Evolutionary conservation across 331 rosid genomes (phyloP), one percentile per base, ranked within the genome.

Genomic region (Phaseolus coccineus): DNA sequence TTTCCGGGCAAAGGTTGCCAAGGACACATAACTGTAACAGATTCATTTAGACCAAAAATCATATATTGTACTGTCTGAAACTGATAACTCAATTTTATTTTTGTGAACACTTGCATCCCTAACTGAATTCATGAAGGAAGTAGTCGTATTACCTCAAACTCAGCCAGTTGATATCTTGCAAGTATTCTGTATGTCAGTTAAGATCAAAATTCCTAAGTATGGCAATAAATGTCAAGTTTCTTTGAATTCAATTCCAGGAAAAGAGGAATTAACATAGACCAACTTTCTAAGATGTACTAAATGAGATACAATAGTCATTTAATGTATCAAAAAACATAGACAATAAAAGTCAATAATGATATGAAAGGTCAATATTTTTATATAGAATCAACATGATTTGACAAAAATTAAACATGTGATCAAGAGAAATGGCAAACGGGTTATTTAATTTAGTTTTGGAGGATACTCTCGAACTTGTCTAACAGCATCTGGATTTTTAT

Each of bases 381-480:
- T 52, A 44, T 51, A 68, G 47, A 72, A 51, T 73, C 78, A 0
- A 8, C 37, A 67, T 52, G 52, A 71, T 61, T 59, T 46, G 11
- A 68, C 31, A 46, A 39, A 67, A 77, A 2, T 10, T 50, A n/a
- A 10, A 63, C 35, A 55, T 30, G 67, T 51, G 61, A 63, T 2
- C 65, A 53, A 48, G 44, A 35, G 47, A 64, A 81, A 69, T 27
- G 24, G 52, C 39, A 52, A 58, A 33, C 33, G 30, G 12, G 30
- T 69, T 73, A 77, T 68, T 74, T 75, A 25, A 39, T 22, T 53
- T 33, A 27, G 68, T 35, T 79, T 76, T 2, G 61, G 11, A 92
- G 97, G 98, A 95, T 93, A 93, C 99, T 93, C 99, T 88, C 98
- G 89, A 11, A 95, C 99, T 91, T 95, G 99, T 85, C 97, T 91